Conservation (phyloP, 495 filamentous ascomycete species). For the Penicillium herquei region DNA sequence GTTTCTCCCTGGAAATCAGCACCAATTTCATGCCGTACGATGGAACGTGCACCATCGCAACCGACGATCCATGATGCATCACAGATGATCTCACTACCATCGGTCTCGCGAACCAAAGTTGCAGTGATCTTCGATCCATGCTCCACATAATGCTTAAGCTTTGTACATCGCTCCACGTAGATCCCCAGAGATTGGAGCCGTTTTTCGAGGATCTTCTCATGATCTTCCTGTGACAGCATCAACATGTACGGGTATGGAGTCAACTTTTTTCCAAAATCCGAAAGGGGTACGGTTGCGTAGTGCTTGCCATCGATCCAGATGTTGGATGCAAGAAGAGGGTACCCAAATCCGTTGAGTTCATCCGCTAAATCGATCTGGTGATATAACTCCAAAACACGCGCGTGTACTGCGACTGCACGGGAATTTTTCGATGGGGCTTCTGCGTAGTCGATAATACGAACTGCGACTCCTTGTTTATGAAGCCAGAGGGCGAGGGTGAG, state of each 20-base stretch:
- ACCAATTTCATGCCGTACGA: slow-evolving; percentile 25
- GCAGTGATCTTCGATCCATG: slow-evolving; percentile 26
- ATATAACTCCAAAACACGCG: slow-evolving; percentile 44
- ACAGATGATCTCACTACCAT: slow-evolving; percentile 17
- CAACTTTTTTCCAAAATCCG: slow-evolving; percentile 25
- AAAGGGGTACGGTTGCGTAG: slow-evolving; percentile 21
- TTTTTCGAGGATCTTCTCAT: slow-evolving; percentile 37
- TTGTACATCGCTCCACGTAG: slow-evolving; percentile 29
- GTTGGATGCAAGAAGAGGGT: slow-evolving; percentile 35
- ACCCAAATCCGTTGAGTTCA: slow-evolving; percentile 26
- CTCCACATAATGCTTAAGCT: slow-evolving; percentile 27
- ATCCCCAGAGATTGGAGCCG: slow-evolving; percentile 30
- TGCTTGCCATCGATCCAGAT: slow-evolving; percentile 31
- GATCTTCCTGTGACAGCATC: slow-evolving; percentile 31
- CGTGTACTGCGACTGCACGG: slow-evolving; percentile 38
- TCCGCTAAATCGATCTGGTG: slow-evolving; percentile 38
- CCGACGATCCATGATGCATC: slow-evolving; percentile 34
- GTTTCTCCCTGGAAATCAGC: slow-evolving; percentile 33
- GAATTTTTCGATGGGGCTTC: slow-evolving; percentile 27
- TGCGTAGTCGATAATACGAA: slow-evolving; percentile 38
- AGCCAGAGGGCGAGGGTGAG: slow-evolving; percentile 43
- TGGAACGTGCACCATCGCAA: slow-evolving; percentile 37
- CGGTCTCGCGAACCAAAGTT: slow-evolving; percentile 13
- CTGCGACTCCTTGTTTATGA: slow-evolving; percentile 28
- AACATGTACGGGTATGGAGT: slow-evolving; percentile 38